Conservation (phyloP, 257 asterid species). For the Coffea canephora region DNA sequence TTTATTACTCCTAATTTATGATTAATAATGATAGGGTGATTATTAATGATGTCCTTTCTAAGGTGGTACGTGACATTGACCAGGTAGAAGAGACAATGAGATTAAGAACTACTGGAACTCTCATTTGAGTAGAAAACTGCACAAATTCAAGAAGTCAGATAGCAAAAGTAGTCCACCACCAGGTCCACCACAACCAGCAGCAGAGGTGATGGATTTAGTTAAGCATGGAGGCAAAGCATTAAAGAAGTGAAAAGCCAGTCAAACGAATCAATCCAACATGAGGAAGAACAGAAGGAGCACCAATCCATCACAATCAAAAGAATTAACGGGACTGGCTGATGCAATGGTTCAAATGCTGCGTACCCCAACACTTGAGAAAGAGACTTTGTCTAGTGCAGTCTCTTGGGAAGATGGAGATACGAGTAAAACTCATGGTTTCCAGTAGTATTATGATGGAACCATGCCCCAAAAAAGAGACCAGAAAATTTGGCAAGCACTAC, state of each 20-base stretch:
- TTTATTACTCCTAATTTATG: too few species aligned
- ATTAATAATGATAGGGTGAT: not conserved
- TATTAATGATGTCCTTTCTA: not conserved
- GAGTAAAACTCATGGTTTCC: too few species aligned
- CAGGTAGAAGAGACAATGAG: conserved; percentile 98
- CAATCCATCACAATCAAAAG: not conserved
- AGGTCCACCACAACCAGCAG: not conserved
- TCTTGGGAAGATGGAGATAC: conserved; percentile 12
- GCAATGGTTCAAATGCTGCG: conserved; percentile 32
- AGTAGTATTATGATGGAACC: not conserved
- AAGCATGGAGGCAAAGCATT: not conserved
- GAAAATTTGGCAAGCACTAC: not conserved
- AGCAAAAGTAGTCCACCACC: conserved; percentile 22
- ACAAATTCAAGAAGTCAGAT: conserved; percentile 36
- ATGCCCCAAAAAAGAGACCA: not conserved
- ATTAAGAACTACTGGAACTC: conserved; percentile 90
- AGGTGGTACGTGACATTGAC: conserved; percentile 83
- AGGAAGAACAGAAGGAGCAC: conserved; percentile 25
- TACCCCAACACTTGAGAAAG: conserved; percentile 43
- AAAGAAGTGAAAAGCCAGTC: conserved; percentile 25
- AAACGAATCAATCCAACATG: conserved; percentile 15
- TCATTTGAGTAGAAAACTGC: conserved; percentile 61
- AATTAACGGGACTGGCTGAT: conserved; percentile 1
- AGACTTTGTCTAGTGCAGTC: conserved; percentile 23
- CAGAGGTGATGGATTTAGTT: conserved; percentile 13